Evolutionary conservation across 1,284 basidiomycete species (phyloP).

Genomic region (Cutaneotrichosporon sp.): DNA sequence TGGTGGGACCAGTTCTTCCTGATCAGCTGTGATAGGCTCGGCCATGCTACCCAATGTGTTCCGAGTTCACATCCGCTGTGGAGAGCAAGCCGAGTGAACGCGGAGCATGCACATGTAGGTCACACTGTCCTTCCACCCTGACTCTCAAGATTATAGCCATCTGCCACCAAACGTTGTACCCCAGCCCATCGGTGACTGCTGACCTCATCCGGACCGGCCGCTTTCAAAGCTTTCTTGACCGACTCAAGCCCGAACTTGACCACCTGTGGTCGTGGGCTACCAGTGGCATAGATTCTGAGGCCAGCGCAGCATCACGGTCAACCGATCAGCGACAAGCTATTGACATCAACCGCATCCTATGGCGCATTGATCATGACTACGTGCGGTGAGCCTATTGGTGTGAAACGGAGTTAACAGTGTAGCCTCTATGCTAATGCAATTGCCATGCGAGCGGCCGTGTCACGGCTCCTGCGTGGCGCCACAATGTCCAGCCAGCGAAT

Average conservation of each 20-base stretch:
- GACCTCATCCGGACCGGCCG: constrained; percentile 20
- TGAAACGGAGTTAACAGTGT: neutral
- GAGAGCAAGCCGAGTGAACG: neutral
- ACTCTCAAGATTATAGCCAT: neutral
- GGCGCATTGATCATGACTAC: constrained; percentile 22
- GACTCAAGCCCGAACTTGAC: constrained; percentile 24
- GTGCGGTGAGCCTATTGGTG: constrained; percentile 11
- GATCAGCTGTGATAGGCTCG: neutral
- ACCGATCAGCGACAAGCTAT: neutral
- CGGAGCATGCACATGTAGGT: constrained; percentile 6
- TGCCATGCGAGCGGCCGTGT: constrained; percentile 19
- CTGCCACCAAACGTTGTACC: constrained; percentile 12
- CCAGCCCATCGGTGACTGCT: constrained; percentile 13
- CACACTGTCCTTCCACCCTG: no score
- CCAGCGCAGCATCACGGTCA: neutral
- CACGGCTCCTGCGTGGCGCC: neutral
- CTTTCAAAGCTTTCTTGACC: constrained; percentile 18
- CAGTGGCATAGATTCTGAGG: constrained; percentile 4
- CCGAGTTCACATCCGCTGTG: neutral
- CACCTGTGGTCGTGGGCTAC: constrained; percentile 8
- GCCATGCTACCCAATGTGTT: neutral
- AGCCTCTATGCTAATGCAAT: constrained; percentile 24
- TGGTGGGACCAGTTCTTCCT: constrained; percentile 18
- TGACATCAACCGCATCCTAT: constrained; percentile 8
- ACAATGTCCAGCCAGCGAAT: neutral